phyloP scores from a whole-genome alignment of 306 rosid species.

The Quillaja saponaria region DNA sequence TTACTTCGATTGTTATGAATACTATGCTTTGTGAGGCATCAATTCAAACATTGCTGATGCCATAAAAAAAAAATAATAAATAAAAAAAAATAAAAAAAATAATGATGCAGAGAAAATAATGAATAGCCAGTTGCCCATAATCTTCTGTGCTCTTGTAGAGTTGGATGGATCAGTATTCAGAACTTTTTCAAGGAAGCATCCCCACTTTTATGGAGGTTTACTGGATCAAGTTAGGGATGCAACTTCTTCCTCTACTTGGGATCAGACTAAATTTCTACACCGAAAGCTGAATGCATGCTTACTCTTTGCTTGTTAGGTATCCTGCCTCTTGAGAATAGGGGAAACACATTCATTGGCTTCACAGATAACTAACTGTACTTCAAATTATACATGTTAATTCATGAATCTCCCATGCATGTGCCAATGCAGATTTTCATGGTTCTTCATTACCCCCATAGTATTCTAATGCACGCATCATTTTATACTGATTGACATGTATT shows the following conservation, averaged over 20 bases:
- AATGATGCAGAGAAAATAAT: constrained; percentile 1
- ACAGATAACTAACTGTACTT: not conserved
- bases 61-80: not conserved
- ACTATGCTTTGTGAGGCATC: not conserved
- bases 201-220: constrained; percentile 1
- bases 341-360: not conserved
- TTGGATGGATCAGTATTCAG: not conserved
- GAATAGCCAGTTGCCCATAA: not conserved
- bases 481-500: constrained; percentile 6
- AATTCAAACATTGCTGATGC: not conserved
- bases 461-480: not conserved
- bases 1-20: not conserved
- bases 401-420: constrained; percentile 15
- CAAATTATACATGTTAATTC: not conserved
- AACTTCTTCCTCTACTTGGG: not conserved
- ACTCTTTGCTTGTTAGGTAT: not conserved
- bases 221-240: not conserved
- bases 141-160: not conserved
- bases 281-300: not conserved
- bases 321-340: not conserved
- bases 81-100: no score
- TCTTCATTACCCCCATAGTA: not conserved
- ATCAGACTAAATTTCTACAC: not conserved
- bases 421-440: constrained; percentile 4
- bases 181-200: not conserved